Evolutionary conservation across 495 filamentous ascomycete genomes (phyloP), one percentile per base, ranked within the genome.

Genomic region (Lasiosphaeria miniovina): DNA sequence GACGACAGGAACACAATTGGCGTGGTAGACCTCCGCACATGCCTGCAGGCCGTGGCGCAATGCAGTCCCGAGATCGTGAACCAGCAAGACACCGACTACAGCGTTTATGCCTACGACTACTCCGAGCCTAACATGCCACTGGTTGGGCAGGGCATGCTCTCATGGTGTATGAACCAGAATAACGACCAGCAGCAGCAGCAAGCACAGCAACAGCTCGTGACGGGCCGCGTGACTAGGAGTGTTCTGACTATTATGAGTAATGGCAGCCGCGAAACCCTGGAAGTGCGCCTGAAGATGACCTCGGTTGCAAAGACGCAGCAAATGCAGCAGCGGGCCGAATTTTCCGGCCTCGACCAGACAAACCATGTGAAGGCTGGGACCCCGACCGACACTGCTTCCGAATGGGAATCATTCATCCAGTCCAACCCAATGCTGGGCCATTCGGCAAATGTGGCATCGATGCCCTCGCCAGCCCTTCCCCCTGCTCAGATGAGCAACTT

Each of bases 141-240:
- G 58, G 93, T 97, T 10, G 94, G 94, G 15, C 95, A 97, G 71
- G 94, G 94, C 57, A 90, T 98, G 89, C 81, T 98, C 31, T 98
- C 94, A 58, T 88, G 88, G 84, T 86, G 86, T 36, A 80, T 98
- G 52, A 69, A 81, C 52, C 69, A 77, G n/a, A 59, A 59, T 10
- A 54, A 80, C 80, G 40, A 76, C 82, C 10, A 83, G 76, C 41
- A 81, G 78, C 32, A 78, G 78, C 59, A 80, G 77, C 38, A 82
- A 80, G 56, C 77, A 81, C 61, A 80, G 36, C 66, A 84, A 35
- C 86, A 91, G 49, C 82, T 96, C 68, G 85, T 98, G 58, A 98
- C 95, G 10, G 94, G 94, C 32, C 88, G 91, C 12, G 89, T 98
- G 50, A 91, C 88, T 63, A 90, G 88, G 62, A 96, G 93, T 66